phyloP scores from a whole-genome alignment of 371 early-diverging fungal species.

The Capillidium rhysosporum region DNA sequence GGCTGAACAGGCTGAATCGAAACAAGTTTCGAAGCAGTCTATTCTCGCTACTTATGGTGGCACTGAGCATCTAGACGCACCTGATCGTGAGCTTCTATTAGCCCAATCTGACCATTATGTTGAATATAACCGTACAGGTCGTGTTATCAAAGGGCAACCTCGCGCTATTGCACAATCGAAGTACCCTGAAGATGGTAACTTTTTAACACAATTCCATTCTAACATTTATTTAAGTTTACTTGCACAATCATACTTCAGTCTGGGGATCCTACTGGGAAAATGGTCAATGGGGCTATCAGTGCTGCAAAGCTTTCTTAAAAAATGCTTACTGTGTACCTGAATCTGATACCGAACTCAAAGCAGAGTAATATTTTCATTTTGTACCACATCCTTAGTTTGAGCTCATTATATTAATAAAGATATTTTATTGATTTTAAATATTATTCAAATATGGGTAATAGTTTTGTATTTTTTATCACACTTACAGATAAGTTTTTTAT shows the following conservation, averaged over 20 bases:
- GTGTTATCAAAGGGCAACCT: conserved; percentile 71
- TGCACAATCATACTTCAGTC: conserved; percentile 66
- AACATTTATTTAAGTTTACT: conserved; percentile 20
- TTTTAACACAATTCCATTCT: conserved; percentile 5
- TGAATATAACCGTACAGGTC: conserved; percentile 87
- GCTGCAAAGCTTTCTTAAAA: conserved; percentile 58
- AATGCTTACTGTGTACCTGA: conserved; percentile 44
- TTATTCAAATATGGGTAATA: no score
- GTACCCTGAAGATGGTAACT: conserved; percentile 73
- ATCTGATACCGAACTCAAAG: no score
- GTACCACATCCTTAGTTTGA: no score
- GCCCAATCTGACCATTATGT: conserved; percentile 87
- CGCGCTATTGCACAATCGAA: conserved; percentile 50
- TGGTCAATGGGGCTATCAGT: conserved; percentile 90
- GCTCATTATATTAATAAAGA: no score
- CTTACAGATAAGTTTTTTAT: no score
- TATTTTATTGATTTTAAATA: no score
- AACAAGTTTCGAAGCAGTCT: conserved; percentile 42
- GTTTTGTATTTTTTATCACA: no score
- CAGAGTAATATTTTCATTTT: no score
- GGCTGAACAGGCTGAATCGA: conserved; percentile 55
- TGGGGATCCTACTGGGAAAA: conserved; percentile 95
- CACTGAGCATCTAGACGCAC: conserved; percentile 73
- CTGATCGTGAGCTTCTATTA: conserved; percentile 65
- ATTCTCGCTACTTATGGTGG: conserved; percentile 87